A percentile compares a stretch with the other conserved stretches of the same genome.
Conservation (phyloP, 2,329 filamentous ascomycete species). For the Fusarium guadeloupense region DNA sequence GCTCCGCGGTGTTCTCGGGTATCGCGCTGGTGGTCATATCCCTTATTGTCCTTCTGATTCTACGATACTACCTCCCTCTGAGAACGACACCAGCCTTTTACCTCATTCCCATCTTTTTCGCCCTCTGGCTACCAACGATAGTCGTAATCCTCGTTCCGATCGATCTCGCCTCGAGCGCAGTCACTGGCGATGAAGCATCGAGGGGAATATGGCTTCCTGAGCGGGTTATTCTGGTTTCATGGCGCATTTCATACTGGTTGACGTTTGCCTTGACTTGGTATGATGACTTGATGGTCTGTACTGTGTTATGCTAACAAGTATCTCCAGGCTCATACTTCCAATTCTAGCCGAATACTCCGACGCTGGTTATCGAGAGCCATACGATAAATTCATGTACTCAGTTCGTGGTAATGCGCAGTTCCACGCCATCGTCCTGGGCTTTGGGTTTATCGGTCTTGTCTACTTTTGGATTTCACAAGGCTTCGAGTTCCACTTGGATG, state of each 20-base stretch:
- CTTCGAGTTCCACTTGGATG: slow-evolving; percentile 66
- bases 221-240: slow-evolving; percentile 81
- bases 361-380: slow-evolving; percentile 88
- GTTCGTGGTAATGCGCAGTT: slow-evolving; percentile 89
- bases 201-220: slow-evolving; percentile 89
- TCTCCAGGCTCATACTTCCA: slow-evolving; percentile 81
- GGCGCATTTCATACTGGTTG: slow-evolving; percentile 97
- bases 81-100: slow-evolving; percentile 91
- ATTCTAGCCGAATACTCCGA: slow-evolving; percentile 95
- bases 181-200: slow-evolving; percentile 73
- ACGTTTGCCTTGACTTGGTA: slow-evolving; percentile 96
- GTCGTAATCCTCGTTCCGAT: slow-evolving; percentile 94
- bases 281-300: slow-evolving; percentile 33
- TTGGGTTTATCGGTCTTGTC: slow-evolving; percentile 75
- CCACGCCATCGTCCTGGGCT: slow-evolving; percentile 79
- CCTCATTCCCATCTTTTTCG: slow-evolving; percentile 91
- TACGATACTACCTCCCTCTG: slow-evolving; percentile 90
- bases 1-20: slow-evolving; percentile 81
- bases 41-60: slow-evolving; percentile 79
- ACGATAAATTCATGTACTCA: slow-evolving; percentile 83
- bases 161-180: slow-evolving; percentile 87
- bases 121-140: slow-evolving; percentile 90
- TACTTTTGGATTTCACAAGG: slow-evolving; percentile 87
- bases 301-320: slow-evolving; percentile 22
- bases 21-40: slow-evolving; percentile 79